Conservation (phyloP, 2,329 filamentous ascomycete genomes). For the Penicillium digitatum region DNA sequence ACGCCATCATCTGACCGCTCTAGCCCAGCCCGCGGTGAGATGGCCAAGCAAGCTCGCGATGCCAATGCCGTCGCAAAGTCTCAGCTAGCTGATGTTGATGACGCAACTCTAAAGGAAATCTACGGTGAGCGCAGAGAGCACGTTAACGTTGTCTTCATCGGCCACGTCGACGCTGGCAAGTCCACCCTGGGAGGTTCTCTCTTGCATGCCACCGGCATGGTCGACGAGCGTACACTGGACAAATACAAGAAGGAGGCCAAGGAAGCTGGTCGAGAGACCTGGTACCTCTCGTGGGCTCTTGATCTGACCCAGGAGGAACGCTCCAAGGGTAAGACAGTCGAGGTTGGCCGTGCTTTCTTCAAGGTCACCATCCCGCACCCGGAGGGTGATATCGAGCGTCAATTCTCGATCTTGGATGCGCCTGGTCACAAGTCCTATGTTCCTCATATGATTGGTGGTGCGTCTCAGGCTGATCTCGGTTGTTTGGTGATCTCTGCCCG, state of each 20-base stretch:
- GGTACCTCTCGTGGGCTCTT: slow-evolving; percentile 98
- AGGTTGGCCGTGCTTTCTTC: slow-evolving; percentile 93
- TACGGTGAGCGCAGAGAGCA: slow-evolving; percentile 76
- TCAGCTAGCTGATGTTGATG: slow-evolving; percentile 72
- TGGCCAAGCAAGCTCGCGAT: slow-evolving; percentile 59
- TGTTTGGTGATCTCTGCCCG: slow-evolving; percentile 93
- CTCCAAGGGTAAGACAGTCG: slow-evolving; percentile 94
- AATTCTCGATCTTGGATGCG: slow-evolving; percentile 94
- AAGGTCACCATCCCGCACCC: slow-evolving; percentile 59
- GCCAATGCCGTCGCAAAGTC: slow-evolving; percentile 81
- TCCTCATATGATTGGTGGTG: slow-evolving; percentile 95
- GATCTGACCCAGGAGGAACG: slow-evolving; percentile 97
- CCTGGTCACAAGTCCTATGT: slow-evolving; percentile 98
- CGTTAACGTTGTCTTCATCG: slow-evolving; percentile 95
- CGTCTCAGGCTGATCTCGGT: slow-evolving; percentile 88
- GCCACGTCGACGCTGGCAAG: slow-evolving; percentile 97
- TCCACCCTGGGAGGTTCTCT: slow-evolving; percentile 93
- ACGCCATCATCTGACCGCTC: slow-evolving; percentile 78
- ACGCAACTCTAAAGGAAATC: slow-evolving; percentile 86
- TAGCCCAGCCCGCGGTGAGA: slow-evolving; percentile 64
- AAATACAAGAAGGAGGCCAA: slow-evolving; percentile 98
- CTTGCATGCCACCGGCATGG: slow-evolving; percentile 92
- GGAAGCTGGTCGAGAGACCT: slow-evolving; percentile 92
- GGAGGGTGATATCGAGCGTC: slow-evolving; percentile 66
- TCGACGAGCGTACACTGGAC: slow-evolving; percentile 97